A percentile compares a stretch with the other conserved stretches of the same genome.
Evolutionary conservation across 2,329 filamentous ascomycete species (phyloP).

Genomic region (Fusarium sp.): DNA sequence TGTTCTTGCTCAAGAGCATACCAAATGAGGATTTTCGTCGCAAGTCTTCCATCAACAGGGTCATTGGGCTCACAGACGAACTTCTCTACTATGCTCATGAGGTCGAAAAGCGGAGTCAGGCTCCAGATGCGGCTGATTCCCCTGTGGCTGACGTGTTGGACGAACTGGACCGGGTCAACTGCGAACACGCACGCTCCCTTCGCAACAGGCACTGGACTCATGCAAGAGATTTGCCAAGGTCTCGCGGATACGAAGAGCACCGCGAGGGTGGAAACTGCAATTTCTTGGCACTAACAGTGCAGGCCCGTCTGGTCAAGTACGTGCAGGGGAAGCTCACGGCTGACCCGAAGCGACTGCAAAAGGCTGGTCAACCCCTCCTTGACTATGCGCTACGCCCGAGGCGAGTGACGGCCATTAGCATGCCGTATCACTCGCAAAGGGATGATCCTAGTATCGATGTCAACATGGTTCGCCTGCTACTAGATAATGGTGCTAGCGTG

Average conservation of each 20-base stretch:
- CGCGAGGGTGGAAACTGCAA: neutral
- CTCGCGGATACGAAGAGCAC: neutral
- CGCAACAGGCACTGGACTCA: neutral
- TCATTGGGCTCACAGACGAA: constrained; percentile 8
- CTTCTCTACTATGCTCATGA: constrained; percentile 9
- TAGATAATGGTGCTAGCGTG: neutral
- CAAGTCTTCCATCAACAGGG: neutral
- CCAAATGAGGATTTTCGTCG: neutral
- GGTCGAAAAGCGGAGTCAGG: neutral
- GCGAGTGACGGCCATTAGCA: constrained; percentile 3
- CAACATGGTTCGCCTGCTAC: neutral
- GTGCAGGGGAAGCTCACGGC: neutral
- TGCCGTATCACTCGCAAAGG: constrained; percentile 3
- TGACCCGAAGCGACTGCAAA: neutral
- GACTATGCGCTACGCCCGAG: constrained; percentile 12
- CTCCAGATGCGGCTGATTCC: neutral
- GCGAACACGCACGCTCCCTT: neutral
- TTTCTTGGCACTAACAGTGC: neutral
- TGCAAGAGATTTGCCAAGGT: neutral
- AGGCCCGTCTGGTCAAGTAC: neutral
- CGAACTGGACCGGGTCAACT: neutral
- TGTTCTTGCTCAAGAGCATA: neutral
- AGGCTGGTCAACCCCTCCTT: neutral
- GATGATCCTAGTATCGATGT: constrained; percentile 7
- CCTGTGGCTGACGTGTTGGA: neutral